Conservation (phyloP, 2,329 filamentous ascomycete genomes). For the Phyllosticta capitalensis region DNA sequence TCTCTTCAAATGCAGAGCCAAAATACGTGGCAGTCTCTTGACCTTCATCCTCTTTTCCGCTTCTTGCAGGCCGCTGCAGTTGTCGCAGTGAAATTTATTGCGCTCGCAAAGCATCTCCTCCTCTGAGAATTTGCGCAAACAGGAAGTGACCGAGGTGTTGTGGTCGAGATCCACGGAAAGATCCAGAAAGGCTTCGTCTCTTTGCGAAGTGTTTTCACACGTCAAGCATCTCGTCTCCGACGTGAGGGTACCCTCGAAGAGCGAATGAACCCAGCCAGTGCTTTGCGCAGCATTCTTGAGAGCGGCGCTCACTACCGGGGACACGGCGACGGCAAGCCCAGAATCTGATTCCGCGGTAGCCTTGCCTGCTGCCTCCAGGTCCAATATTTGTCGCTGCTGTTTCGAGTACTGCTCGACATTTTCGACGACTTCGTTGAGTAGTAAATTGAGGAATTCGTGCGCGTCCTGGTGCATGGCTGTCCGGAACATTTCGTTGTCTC, state of each 20-base stretch:
- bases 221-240: constrained; percentile 96
- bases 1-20: constrained; percentile 87
- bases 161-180: constrained; percentile 92
- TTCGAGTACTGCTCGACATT: constrained; percentile 85
- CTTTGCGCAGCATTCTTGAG: constrained; percentile 18
- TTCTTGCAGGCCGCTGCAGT: constrained; percentile 91
- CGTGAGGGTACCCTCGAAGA: constrained; percentile 89
- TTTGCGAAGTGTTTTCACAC: constrained; percentile 88
- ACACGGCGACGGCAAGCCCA: constrained; percentile 14
- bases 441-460: constrained; percentile 88
- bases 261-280: constrained; percentile 81
- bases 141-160: constrained; percentile 92
- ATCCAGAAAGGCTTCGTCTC: constrained; percentile 93
- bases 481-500: constrained; percentile 94
- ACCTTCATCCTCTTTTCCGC: constrained; percentile 99
- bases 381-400: constrained; percentile 23
- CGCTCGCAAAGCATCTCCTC: constrained; percentile 98
- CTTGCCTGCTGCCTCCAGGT: constrained; percentile 38
- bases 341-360: constrained; percentile 22
- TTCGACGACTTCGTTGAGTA: constrained; percentile 92
- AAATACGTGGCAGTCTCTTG: constrained; percentile 80
- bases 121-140: constrained; percentile 88
- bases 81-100: constrained; percentile 98
- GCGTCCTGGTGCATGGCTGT: constrained; percentile 98
- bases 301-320: constrained; percentile 5